Base-by-base conservation (phyloP, 768 basidiomycete species). In the Leccinellum rugosiceps region DNA sequence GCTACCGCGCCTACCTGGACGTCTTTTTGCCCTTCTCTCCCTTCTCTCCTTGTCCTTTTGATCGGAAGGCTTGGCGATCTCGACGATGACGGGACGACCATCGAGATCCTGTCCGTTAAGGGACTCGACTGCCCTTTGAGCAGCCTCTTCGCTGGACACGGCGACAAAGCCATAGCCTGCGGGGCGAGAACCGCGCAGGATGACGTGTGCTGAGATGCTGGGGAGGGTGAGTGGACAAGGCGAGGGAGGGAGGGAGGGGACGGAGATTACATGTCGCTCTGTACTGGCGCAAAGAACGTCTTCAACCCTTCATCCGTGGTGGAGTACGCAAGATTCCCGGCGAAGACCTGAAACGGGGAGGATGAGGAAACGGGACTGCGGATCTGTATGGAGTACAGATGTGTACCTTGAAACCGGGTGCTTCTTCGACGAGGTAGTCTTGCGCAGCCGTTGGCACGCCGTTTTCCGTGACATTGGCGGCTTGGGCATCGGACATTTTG, bases 121-220 rank as follows among this genome's bases (percentile, higher is more conserved):
- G 67, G 78, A 74, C 61, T 92, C 86, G 73, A 94, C 90, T 59
- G 94, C 94, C 74, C 84, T 84, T 77, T 92, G 81, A 60, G 89
- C 92, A 71, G 92, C 90, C 75, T 90, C 91, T 72, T 78, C 79
- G 73, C 81, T 87, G 70, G 82, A 76, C 74, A 94, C 80, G 65
- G 92, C 85, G 71, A 95, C 93, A 74, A 96, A 96, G 65, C 92
- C 94, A 76, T 95, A 96, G 59, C 94, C 92, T 70, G 92, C 88
- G 60, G 92, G 88, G 72, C 90, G 88, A 57, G 78, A 77, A 70
- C 90, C 90, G 65, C 92, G 91, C 75, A 86, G 77, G 75, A 95
- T 93, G 75, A 95, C 84, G 75, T 91, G 87, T 65, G 84, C 90
- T 63, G 90, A 86, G 68, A 90, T 75, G 70, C 92, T 95, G 56